Conservation (phyloP, 2,329 filamentous ascomycete genomes). For the Exophiala viscosa region DNA sequence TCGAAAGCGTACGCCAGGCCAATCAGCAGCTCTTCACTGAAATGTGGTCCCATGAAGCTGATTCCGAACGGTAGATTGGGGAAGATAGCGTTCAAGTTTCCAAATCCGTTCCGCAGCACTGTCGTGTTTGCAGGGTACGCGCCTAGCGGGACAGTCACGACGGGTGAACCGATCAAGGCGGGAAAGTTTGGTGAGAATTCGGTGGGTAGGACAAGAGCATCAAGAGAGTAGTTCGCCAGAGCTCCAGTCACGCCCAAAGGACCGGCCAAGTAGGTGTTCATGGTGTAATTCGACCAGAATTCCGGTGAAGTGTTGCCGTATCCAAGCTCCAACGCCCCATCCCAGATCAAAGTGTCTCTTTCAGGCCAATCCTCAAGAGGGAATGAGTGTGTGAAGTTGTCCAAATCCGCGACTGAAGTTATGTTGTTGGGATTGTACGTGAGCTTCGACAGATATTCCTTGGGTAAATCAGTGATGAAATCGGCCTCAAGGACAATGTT, state of each 20-base stretch:
- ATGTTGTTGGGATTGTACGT: constrained; percentile 57
- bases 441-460: constrained; percentile 54
- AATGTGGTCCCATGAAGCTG: constrained; percentile 59
- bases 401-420: constrained; percentile 49
- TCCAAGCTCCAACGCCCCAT: constrained; percentile 50
- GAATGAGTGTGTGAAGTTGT: constrained; percentile 53
- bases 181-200: constrained; percentile 46
- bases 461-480: constrained; percentile 57
- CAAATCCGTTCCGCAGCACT: constrained; percentile 44
- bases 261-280: constrained; percentile 53
- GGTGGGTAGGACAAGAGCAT: constrained; percentile 61
- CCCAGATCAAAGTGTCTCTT: constrained; percentile 58
- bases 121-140: constrained; percentile 49
- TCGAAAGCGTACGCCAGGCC: constrained; percentile 67
- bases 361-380: constrained; percentile 57
- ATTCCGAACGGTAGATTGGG: constrained; percentile 61
- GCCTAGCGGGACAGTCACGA: constrained; percentile 62
- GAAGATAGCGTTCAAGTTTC: constrained; percentile 51
- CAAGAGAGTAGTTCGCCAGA: constrained; percentile 53
- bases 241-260: constrained; percentile 60
- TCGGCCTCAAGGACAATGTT: constrained; percentile 54
- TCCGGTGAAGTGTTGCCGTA: constrained; percentile 57
- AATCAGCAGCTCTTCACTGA: constrained; percentile 60
- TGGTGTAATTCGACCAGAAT: constrained; percentile 57
- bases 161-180: constrained; percentile 57